phyloP scores from a whole-genome alignment of 352 stramenopile genomes.

The Phytophthora podocarpi region DNA sequence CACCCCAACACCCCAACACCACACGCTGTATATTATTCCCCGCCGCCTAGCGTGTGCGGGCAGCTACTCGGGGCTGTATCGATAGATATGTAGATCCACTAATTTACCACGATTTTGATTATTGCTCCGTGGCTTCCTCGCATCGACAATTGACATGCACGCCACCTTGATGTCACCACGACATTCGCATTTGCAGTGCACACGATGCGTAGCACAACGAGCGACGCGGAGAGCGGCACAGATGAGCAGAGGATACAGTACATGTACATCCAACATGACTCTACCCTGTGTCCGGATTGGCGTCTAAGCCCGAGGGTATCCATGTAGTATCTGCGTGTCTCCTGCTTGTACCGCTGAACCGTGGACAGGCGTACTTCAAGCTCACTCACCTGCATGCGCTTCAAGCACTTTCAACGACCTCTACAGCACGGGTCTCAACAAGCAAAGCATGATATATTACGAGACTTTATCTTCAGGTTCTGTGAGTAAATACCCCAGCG shows the following conservation, averaged over 20 bases:
- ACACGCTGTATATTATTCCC: conserved; percentile 35
- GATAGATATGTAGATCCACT: conserved; percentile 40
- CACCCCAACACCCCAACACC: neutral
- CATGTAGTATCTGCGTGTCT: conserved; percentile 32
- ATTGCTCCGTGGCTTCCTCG: conserved; percentile 13
- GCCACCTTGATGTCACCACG: neutral
- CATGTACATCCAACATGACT: too few relatives aligned
- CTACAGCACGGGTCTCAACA: neutral
- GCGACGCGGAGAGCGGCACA: neutral
- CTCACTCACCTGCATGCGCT: too few relatives aligned
- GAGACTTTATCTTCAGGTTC: conserved; percentile 26
- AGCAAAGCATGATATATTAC: conserved; percentile 33
- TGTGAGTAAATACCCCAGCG: conserved; percentile 26
- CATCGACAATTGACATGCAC: conserved; percentile 9
- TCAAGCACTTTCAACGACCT: neutral
- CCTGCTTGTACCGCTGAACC: conserved; percentile 24
- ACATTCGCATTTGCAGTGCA: too few relatives aligned
- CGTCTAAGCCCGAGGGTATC: conserved; percentile 12
- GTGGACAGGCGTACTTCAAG: conserved; percentile 22
- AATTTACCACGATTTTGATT: conserved; percentile 50
- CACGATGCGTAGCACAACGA: conserved; percentile 5
- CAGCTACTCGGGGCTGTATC: conserved; percentile 22
- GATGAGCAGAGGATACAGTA: conserved; percentile 29
- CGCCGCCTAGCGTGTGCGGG: conserved; percentile 5
- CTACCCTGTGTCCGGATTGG: conserved; percentile 8